Percentiles rank a stretch among this genome's conserved stretches.
These are phyloP conservation scores for Collybia sordida DNA, from an alignment of 768 basidiomycete genomes.

Conservation along the genomic window DNA sequence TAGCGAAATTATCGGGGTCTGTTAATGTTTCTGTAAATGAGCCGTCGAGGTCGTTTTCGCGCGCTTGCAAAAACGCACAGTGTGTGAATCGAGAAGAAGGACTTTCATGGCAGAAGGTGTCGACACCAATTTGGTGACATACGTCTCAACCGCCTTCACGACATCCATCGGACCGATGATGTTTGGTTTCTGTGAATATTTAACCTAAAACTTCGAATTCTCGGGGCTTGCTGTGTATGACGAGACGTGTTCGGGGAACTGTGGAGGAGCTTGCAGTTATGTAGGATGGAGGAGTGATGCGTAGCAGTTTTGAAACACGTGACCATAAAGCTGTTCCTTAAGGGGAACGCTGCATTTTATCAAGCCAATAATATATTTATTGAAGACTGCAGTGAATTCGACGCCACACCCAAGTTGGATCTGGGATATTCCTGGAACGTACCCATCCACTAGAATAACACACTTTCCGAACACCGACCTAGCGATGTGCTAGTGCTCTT, in stretches of 20 bases:
- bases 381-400: no score
- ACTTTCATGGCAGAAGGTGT: constrained; percentile 93
- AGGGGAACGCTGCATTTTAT: no score
- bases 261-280: background rate
- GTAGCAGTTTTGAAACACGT: no score
- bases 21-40: constrained; percentile 4
- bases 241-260: background rate
- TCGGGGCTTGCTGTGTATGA: background rate
- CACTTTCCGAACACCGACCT: background rate
- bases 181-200: background rate
- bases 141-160: constrained; percentile 92
- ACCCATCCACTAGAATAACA: no score
- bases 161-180: constrained; percentile 70
- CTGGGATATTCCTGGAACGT: no score
- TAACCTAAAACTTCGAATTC: background rate
- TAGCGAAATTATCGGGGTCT: constrained; percentile 96
- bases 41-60: background rate
- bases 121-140: constrained; percentile 86
- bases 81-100: constrained; percentile 90
- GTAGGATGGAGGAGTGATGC: background rate
- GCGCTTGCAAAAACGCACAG: constrained; percentile 48
- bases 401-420: no score
- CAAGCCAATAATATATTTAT: no score
- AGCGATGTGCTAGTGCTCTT: background rate
- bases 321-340: background rate